Evolutionary conservation across 495 filamentous ascomycete species (phyloP), one percentile per base, ranked within the genome.

Genomic region (Daldinia grandis): DNA sequence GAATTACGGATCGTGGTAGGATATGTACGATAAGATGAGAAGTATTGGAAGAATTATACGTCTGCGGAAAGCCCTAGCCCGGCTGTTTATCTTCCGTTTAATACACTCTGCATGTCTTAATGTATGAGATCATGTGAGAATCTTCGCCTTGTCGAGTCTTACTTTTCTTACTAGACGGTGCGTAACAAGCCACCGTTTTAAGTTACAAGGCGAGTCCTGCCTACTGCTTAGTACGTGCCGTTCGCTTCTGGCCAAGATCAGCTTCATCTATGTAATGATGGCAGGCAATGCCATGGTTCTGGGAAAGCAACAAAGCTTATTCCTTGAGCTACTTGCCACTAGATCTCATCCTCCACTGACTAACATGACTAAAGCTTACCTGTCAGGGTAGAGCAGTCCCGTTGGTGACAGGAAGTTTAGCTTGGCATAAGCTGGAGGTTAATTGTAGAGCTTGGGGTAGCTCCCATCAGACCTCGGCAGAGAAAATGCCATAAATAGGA

Each of bases 391-490:
- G 62, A 58, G 38, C 21, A 51, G 17, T 64, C 51, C n/a, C 53
- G 25, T 47, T 53, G 58, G 14, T 19, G 56, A 28, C 35, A 49
- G 8, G 10, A 14, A 24, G 19, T 51, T 38, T 8, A 37, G 38
- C 60, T 56, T 60, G 30, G 66, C 66, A n/a, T 54, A 49, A 64
- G 60, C 33, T 25, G n/a, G 21, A 59, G 27, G 35, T 33, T 35
- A 53, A 28, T 35, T 28, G 42, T 44, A 21, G 15, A 38, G 15
- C 54, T 53, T 19, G 15, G 35, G 68, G 10, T 51, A 62, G 57
- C 42, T 62, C 17, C n/a, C 31, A 37, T 28, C 27, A 17, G 47
- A 8, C 33, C 58, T 59, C 63, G 47, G 42, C 58, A 55, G 38
- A 44, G 25, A 54, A 54, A 49, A 53, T 28, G 40, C 28, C 38